A percentile compares a stretch with the other conserved stretches of the same genome.
Evolutionary conservation across 2,329 filamentous ascomycete species (phyloP).

Genomic region (Dothistroma septosporum): DNA sequence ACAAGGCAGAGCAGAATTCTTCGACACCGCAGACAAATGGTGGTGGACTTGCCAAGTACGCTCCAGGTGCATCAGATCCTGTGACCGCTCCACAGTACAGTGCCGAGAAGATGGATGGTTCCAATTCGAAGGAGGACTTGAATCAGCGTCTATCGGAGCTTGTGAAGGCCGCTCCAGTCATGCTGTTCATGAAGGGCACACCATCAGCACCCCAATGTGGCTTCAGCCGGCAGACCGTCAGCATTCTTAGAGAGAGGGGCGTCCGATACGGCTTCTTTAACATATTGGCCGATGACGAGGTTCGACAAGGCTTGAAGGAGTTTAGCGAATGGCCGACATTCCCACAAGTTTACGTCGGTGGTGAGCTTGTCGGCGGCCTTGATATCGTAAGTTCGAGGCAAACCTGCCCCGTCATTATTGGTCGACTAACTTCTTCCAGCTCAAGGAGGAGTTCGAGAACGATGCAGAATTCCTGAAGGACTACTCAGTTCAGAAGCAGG

Average conservation of each 20-base stretch:
- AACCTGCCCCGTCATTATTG: conserved; percentile 18
- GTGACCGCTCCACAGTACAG: conserved; percentile 47
- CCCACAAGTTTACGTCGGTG: conserved; percentile 87
- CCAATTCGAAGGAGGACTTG: conserved; percentile 72
- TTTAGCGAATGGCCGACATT: conserved; percentile 99
- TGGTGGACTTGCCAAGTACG: conserved; percentile 42
- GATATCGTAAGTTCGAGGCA: conserved; percentile 76
- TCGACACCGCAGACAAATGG: conserved; percentile 20
- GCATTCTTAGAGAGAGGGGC: conserved; percentile 77
- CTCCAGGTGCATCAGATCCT: conserved; percentile 41
- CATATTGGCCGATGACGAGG: conserved; percentile 94
- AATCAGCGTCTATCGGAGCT: conserved; percentile 75
- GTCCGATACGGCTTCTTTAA: conserved; percentile 99
- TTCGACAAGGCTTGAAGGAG: conserved; percentile 92
- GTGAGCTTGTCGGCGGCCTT: conserved; percentile 85
- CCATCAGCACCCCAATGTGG: conserved; percentile 83
- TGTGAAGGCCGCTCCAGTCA: conserved; percentile 92
- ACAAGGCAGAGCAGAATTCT: conserved; percentile 15
- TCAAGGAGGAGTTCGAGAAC: conserved; percentile 87
- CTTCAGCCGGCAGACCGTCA: conserved; percentile 87
- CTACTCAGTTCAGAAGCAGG: conserved; percentile 44
- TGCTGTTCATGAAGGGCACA: conserved; percentile 99
- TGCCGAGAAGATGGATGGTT: conserved; percentile 36
- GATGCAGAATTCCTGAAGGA: conserved; percentile 77
- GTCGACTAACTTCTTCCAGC: conserved; percentile 50